A percentile compares a stretch with the other conserved stretches of the same genome.
phyloP scores from a whole-genome alignment of 306 rosid species.

The Hippophae tibetana region DNA sequence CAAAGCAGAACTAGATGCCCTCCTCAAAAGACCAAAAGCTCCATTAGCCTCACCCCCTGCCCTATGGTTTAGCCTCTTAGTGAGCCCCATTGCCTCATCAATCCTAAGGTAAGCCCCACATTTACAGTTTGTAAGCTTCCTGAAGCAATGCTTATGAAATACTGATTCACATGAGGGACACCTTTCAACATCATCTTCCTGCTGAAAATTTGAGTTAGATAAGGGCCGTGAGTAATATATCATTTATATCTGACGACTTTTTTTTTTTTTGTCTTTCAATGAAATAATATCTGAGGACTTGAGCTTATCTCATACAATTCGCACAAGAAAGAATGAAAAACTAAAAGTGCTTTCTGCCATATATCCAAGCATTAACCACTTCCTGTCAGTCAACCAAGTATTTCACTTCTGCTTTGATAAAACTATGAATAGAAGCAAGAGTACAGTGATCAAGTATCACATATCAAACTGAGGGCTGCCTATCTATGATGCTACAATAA shows the following conservation, averaged over 20 bases:
- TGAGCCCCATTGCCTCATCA: constrained; percentile 29
- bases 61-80: constrained; percentile 22
- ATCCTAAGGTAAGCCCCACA: constrained; percentile 51
- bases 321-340: no score
- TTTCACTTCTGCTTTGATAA: no score
- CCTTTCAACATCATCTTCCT: constrained; percentile 70
- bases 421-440: no score
- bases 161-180: constrained; percentile 62
- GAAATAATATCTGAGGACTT: no score
- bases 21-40: constrained; percentile 42
- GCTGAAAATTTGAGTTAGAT: constrained; percentile 29
- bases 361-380: no score
- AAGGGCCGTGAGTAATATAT: neutral
- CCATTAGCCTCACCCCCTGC: constrained; percentile 35
- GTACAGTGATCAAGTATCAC: no score
- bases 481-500: no score
- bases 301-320: no score
- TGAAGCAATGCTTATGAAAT: constrained; percentile 72
- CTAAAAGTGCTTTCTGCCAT: no score
- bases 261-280: no score
- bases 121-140: constrained; percentile 51
- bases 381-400: no score
- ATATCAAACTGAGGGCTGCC: no score
- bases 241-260: neutral
- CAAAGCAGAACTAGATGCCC: constrained; percentile 43